Base-by-base conservation (phyloP, 2,329 filamentous ascomycete genomes). In the Emericellopsis cladophorae region DNA sequence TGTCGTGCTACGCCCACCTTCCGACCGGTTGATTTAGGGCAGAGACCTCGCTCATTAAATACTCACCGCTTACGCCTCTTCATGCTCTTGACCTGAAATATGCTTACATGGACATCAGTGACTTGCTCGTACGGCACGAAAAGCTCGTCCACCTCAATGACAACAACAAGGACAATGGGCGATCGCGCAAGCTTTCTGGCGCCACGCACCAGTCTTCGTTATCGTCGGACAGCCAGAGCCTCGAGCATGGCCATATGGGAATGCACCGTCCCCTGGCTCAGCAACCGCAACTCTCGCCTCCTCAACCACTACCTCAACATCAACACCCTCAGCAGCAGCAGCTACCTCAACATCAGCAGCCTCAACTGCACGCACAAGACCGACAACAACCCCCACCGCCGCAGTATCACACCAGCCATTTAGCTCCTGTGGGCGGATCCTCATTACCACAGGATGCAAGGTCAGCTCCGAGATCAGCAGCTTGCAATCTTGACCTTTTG, bases 81-180 rank as follows among this genome's bases (percentile, higher is more conserved):
- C 4, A 21, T 38, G 21, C 14, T 29, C 36, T 36, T 32, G 36
- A 32, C 39, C 32, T 15, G 33, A 45, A 40, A 45, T 31, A 49
- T 55, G 48, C 70, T 75, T 71, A 72, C 63, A 76, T 76, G 72
- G 66, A 76, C 60, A 76, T 74, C 61, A 79, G 74, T 49, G 75
- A 79, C 56, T 68, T 79, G 45, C 66, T 79, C 49, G 72, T 76
- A 46, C 68, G 75, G 47, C 75, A 79, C 59, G 72, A 78, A 60
- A 79, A 78, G 59, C 70, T 79, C 49, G 74, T 77, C 50, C 75
- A 79, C 54, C 67, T 76, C 53, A 77, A 74, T 59, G 72, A 77
- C 56, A 68, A 67, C 48, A 69, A 60, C 55, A 76, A 74, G 49
- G 72, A 77, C 51, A 66, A 60, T 46, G 61, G 51, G 50, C 64